Conservation (phyloP, 2,329 filamentous ascomycete species). For the Metarhizium guizhouense region DNA sequence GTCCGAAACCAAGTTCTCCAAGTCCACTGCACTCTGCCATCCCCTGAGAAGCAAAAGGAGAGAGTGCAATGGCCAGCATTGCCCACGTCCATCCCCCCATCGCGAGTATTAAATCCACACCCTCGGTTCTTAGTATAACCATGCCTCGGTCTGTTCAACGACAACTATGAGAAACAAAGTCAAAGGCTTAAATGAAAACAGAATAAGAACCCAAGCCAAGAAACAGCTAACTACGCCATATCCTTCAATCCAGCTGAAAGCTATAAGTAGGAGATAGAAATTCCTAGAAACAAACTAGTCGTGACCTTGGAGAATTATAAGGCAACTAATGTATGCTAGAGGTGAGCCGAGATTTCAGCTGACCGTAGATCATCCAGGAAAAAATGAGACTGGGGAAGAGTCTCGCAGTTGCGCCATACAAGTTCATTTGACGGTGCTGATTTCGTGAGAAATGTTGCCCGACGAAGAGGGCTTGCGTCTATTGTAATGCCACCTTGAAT, state of each 20-base stretch:
- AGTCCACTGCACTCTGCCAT: slow-evolving; percentile 1
- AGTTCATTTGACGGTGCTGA: neutral
- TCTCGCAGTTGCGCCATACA: neutral
- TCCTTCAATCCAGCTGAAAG: neutral
- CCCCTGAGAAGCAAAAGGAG: slow-evolving; percentile 1
- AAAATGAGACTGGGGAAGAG: neutral
- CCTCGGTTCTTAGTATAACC: neutral
- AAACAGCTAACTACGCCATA: neutral
- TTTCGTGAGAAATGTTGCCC: neutral
- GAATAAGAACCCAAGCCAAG: neutral
- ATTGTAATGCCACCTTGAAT: neutral
- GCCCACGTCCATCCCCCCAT: neutral
- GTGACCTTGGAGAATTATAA: neutral
- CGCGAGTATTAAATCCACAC: neutral
- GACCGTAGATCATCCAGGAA: neutral
- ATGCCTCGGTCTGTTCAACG: neutral
- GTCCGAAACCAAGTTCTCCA: neutral
- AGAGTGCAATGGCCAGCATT: slow-evolving; percentile 8
- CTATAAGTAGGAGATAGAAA: neutral
- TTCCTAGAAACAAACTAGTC: neutral
- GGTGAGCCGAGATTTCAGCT: neutral
- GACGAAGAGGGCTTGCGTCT: neutral
- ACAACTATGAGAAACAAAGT: neutral
- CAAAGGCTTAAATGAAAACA: neutral
- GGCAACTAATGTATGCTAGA: neutral